Base-by-base conservation (phyloP, 2,329 filamentous ascomycete species). In the Penicillium crustosum region DNA sequence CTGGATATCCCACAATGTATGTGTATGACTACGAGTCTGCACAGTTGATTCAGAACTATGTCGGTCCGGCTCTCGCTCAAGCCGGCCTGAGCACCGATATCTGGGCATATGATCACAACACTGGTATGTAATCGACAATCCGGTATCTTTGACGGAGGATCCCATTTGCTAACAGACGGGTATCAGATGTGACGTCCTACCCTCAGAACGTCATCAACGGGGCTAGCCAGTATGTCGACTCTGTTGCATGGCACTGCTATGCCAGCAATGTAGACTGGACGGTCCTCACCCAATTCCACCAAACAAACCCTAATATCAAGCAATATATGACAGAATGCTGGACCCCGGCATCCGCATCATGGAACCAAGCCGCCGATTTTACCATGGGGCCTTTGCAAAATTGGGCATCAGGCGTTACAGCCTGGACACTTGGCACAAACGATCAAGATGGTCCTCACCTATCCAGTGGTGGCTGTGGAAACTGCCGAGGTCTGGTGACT, bases 241-340 rank as follows among this genome's bases (percentile, higher is more conserved):
- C 70, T 0, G 73, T 73, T 1, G 74, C 74, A 3, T 76, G 74
- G 75, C 75, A 77, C 61, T 77, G 74, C 58, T 77, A 77, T 47
- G 71, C 70, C 0, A 61, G 65, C 17, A 65, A 73, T 35, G 70
- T 74, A 21, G 61, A 73, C 50, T 73, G 70, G 68, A 66, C 60
- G 2, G 73, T 76, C 5, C 64, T 77, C n/a, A 69, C 64, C 13
- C 61, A 73, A 47, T 74, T 77, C 58, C 68, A 73, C 55, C 58
- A 66, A 42, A 61, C 61, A 31, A 75, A 70, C 49, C 72, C 73
- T 0, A 63, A 67, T 8, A 65, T 66, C 2, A 67, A 67, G 6
- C 75, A 77, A 50, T 76, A 75, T 60, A 76, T 77, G 74, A 76
- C 73, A 7, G 75, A 77, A 60, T 77, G 75, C 62, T 73, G 70